phyloP scores from a whole-genome alignment of 768 basidiomycete species.

The Leccinum ochraceum region DNA sequence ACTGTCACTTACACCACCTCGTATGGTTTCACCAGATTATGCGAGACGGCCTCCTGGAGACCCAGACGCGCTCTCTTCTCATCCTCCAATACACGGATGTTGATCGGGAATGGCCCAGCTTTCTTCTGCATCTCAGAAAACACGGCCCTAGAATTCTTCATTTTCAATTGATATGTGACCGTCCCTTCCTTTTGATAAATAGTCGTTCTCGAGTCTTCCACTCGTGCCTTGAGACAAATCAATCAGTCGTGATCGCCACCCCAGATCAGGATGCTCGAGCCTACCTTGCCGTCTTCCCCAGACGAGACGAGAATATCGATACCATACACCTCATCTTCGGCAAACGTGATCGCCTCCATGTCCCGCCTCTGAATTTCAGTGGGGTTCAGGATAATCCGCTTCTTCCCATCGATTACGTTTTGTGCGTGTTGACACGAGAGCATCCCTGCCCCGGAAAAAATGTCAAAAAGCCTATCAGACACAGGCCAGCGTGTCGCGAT shows the following conservation, averaged over 20 bases:
- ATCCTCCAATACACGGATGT: slow-evolving; percentile 89
- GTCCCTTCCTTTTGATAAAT: slow-evolving; percentile 88
- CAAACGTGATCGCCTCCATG: slow-evolving; percentile 82
- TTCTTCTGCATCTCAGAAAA: slow-evolving; percentile 99
- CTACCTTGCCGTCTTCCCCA: slow-evolving; percentile 88
- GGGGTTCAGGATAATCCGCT: slow-evolving; percentile 91
- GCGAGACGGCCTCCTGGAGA: slow-evolving; percentile 93
- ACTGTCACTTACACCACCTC: slow-evolving; percentile 76
- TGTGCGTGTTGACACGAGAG: slow-evolving; percentile 94
- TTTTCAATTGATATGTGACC: slow-evolving; percentile 93
- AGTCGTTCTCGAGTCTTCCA: slow-evolving; percentile 87
- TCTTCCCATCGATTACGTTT: slow-evolving; percentile 95
- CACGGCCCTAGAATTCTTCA: slow-evolving; percentile 95
- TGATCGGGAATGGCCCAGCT: slow-evolving; percentile 98
- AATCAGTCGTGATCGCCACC: neutral
- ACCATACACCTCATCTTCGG: slow-evolving; percentile 93
- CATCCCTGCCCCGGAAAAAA: slow-evolving; percentile 61
- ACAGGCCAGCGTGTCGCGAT: neutral
- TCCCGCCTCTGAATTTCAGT: slow-evolving; percentile 82
- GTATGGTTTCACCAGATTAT: slow-evolving; percentile 91
- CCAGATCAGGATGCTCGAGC: neutral
- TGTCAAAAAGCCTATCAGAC: neutral
- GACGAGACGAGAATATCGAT: slow-evolving; percentile 90
- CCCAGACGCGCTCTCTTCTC: slow-evolving; percentile 96
- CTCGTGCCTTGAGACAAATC: slow-evolving; percentile 65